Evolutionary conservation across 2,329 filamentous ascomycete species (phyloP), one percentile per base, ranked within the genome.

Genomic region (Calonectria pseudoturangicola): DNA sequence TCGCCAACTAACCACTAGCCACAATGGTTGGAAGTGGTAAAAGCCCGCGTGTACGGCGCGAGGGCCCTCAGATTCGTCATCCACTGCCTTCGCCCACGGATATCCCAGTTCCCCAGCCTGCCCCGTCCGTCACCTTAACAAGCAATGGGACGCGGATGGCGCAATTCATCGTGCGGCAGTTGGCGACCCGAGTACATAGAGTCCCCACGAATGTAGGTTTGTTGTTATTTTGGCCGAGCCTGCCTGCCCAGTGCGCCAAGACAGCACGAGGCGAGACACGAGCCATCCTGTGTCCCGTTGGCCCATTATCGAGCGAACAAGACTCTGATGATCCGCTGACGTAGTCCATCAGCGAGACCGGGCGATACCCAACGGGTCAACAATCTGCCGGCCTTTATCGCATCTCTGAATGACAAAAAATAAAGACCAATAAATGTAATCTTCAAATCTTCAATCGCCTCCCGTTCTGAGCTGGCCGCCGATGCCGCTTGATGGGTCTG

Each of bases 401-500:
- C 39, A 18, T 48, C 33, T 16, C n/a, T 7, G 16, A 25, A 45
- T 56, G 66, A 54, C 56, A 51, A 47, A 70, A 12, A 30, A 28
- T 9, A 18, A 47, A 48, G 39, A n/a, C 33, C 10, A 36, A 21
- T n/a, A 51, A 36, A 36, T 18, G 30, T 18, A 39, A 60, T 51
- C 50, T 27, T 36, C 60, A 28, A 27, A 27, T 62, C 33, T 36
- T 30, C 2, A 18, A 39, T 58, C 21, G 28, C 43, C 41, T 50
- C 48, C 50, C 54, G 18, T 36, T 47, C 67, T 43, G 28, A 58
- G n/a, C 56, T 16, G 69, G 56, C 69, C 64, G 69, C 64, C 56
- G 64, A 71, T 67, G 65, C 64, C 69, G 69, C 69, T 43, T 41
- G 30, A 63, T 33, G 58, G 41, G 39, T 39, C 39, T 68, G 51